A percentile compares a stretch with the other conserved stretches of the same genome.
phyloP scores from a whole-genome alignment of 1,284 basidiomycete species.

The Melampsora medusae region DNA sequence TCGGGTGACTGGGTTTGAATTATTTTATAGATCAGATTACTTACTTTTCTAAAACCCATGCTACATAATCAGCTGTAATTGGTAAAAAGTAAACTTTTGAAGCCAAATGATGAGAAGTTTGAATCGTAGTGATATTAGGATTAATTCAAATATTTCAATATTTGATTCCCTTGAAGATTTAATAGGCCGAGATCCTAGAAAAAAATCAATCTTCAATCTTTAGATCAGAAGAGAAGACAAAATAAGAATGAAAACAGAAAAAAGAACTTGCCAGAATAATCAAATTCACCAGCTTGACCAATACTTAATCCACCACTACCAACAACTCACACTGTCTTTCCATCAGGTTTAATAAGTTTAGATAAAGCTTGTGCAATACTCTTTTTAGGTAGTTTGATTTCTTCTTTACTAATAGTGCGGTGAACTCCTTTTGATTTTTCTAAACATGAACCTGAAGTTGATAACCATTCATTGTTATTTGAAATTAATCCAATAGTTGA shows the following conservation, averaged over 20 bases:
- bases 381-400: conserved; percentile 83
- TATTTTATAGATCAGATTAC: too few relatives aligned
- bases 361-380: conserved; percentile 88
- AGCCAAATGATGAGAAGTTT: conserved; percentile 93
- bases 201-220: too few relatives aligned
- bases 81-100: conserved; percentile 97
- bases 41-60: conserved; percentile 89
- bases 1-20: too few relatives aligned
- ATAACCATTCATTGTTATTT: neutral
- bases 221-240: too few relatives aligned
- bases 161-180: conserved; percentile 96
- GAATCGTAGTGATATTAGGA: conserved; percentile 96
- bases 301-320: conserved; percentile 95
- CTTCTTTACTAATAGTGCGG: conserved; percentile 55
- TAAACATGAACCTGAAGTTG: neutral
- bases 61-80: conserved; percentile 94
- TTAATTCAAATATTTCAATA: conserved; percentile 94
- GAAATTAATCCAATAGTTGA: too few relatives aligned
- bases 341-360: conserved; percentile 78
- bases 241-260: too few relatives aligned
- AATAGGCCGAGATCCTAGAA: conserved; percentile 81
- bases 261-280: conserved; percentile 75
- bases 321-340: conserved; percentile 92
- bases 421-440: conserved; percentile 13
- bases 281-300: conserved; percentile 98